Evolutionary conservation across 192 early-diverging fungal species (phyloP).

Genomic region (Podochytrium sp.): DNA sequence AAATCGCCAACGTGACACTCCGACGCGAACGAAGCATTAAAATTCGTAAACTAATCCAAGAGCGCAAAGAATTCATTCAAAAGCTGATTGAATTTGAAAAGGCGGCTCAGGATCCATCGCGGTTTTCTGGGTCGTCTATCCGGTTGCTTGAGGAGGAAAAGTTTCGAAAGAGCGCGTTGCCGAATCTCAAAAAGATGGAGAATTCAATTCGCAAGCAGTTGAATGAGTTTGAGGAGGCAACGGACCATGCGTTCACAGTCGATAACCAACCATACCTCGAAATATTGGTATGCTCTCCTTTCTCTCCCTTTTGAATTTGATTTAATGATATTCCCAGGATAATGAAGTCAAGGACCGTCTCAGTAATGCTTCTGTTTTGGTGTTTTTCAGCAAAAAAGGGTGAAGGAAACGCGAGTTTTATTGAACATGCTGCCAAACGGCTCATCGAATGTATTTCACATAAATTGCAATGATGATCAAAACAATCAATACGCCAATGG

Average conservation of each 20-base stretch:
- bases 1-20: slow-evolving; percentile 31
- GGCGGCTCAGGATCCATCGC: slow-evolving; percentile 71
- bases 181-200: slow-evolving; percentile 73
- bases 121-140: slow-evolving; percentile 75
- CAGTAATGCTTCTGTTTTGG: neutral
- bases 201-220: slow-evolving; percentile 55
- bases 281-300: neutral
- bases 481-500: slow-evolving; percentile 7
- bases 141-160: slow-evolving; percentile 80
- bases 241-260: neutral
- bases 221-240: slow-evolving; percentile 52
- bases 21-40: slow-evolving; percentile 25
- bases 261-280: neutral
- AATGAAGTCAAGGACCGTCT: slow-evolving; percentile 5
- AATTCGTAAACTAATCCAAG: slow-evolving; percentile 33
- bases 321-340: neutral
- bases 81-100: slow-evolving; percentile 79
- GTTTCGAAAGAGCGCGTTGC: slow-evolving; percentile 76
- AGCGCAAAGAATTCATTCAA: slow-evolving; percentile 42
- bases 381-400: neutral
- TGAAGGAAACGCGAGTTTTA: neutral
- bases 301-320: neutral
- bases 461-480: slow-evolving; percentile 21
- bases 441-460: slow-evolving; percentile 17
- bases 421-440: too few species aligned